Evolutionary conservation across 2,329 filamentous ascomycete genomes (phyloP), one percentile per base, ranked within the genome.

Genomic region (Arachnopeziza araneosa): DNA sequence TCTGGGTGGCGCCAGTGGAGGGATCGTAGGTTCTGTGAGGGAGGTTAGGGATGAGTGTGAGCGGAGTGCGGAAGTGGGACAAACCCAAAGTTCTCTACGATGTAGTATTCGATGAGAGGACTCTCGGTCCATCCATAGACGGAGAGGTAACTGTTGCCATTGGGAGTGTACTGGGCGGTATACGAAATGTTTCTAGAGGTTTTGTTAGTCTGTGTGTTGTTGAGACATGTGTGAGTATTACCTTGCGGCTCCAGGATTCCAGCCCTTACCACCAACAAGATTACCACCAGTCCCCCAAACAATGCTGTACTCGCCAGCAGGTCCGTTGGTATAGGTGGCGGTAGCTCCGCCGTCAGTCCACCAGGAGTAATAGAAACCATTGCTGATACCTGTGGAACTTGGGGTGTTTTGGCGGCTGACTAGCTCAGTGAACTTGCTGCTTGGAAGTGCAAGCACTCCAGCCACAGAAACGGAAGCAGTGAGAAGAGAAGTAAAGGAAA

Each of bases 341-440:
- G 74, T 69, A 51, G 74, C 77, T 14, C 55, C 53, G 19, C 79
- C 78, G 61, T 85, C 82, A 59, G 79, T 83, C 81, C 81, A 86
- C 76, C 78, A 85, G 7, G 80, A 83, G 73, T 82, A 86, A 75
- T 80, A 86, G 75, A 77, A 86, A 58, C 82, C 82, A 67, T 82
- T 79, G 74, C 80, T 75, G 10, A 75, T 80, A 57, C 82, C 82
- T 2, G 78, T 80, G 21, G 74, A 71, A 64, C 76, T 80, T 55
- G 75, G 70, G 24, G 80, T 80, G 26, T 44, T 30, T 26, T 59
- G 5, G 44, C 17, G 52, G 12, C 36, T 44, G 17, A 52, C 51
- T 21, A 63, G 22, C 21, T 64, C 58, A 26, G 56, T 44, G 36
- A 44, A 44, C 17, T 44, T 44, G 36, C 36, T 54, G 12, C 17